A percentile compares a stretch with the other conserved stretches of the same genome.
phyloP scores from a whole-genome alignment of 768 basidiomycete genomes.

The Suillus lakei region DNA sequence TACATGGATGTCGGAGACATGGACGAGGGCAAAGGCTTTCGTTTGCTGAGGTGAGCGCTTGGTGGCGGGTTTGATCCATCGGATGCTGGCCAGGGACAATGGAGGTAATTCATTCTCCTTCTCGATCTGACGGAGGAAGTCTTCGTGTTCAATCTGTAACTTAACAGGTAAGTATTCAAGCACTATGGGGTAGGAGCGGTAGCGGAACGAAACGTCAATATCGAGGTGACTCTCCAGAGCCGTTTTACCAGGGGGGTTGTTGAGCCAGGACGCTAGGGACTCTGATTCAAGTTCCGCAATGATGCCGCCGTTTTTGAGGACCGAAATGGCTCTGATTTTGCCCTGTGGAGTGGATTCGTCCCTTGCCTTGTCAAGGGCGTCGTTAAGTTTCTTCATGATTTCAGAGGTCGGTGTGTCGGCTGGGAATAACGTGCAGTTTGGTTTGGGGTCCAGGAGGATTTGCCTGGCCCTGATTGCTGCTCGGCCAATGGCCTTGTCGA shows the following conservation, averaged over 20 bases:
- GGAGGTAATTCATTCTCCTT: conserved; percentile 14
- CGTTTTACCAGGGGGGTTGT: neutral
- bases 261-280: neutral
- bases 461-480: neutral
- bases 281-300: conserved; percentile 15
- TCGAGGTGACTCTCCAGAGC: neutral
- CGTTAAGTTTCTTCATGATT: neutral
- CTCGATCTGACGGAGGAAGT: conserved; percentile 23
- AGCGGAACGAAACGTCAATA: conserved; percentile 2
- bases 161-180: conserved; percentile 27
- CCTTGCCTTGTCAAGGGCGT: neutral
- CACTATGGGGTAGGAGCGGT: conserved; percentile 13
- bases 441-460: neutral
- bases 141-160: conserved; percentile 14
- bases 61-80: neutral
- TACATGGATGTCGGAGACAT: conserved; percentile 17
- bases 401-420: neutral
- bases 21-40: conserved; percentile 28
- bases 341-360: neutral
- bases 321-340: neutral
- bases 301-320: conserved; percentile 18
- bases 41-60: neutral
- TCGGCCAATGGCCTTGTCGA: neutral
- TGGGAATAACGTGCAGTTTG: neutral
- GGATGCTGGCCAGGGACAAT: neutral